Base-by-base conservation (phyloP, 1,284 basidiomycete genomes). In the Sutorius eximius region DNA sequence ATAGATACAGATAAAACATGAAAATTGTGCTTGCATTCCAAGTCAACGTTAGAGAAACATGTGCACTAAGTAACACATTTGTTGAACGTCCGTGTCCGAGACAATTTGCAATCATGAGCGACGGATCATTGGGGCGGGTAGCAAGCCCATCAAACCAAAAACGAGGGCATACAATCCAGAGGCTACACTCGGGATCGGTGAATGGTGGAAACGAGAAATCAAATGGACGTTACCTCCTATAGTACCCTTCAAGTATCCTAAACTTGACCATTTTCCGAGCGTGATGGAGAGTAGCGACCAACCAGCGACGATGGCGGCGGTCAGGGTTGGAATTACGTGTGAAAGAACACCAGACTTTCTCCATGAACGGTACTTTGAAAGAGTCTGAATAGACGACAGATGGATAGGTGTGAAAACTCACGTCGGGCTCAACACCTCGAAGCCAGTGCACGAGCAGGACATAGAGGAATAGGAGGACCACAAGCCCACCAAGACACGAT, bases 391-490 rank as follows among this genome's bases (percentile, higher is more conserved):
- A 30, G 18, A 47, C 37, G 30, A n/a, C 36, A 38, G 24, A 24
- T 18, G 3, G n/a, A 44, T 22, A 43, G 36, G 24, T 46, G 18
- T n/a, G 30, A 27, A 36, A 29, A 76, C 85, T 59, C 69, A 91
- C 89, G 61, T 91, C 79, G 42, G 86, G 84, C 56, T 83, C 79
- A 49, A 81, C 75, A 10, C 86, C 87, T 55, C 79, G 78, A 24
- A 86, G 72, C 73, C 83, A 77, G 30, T 85, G 87, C 29, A 85
- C 73, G 43, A 85, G 66, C 12, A 91, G 69, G 34, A 91, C 77
- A 61, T 89, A 91, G 51, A 89, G 68, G 70, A 91, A 90, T n/a
- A 91, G 71, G 1, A 73, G 65, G 50, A 91, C 66, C 11, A 88
- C 89, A 27, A 82, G 69, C 20, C 78, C 64, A 13, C 82, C 86